Evolutionary conservation across 2,329 filamentous ascomycete species (phyloP).

Genomic region (Fusarium dimerum): DNA sequence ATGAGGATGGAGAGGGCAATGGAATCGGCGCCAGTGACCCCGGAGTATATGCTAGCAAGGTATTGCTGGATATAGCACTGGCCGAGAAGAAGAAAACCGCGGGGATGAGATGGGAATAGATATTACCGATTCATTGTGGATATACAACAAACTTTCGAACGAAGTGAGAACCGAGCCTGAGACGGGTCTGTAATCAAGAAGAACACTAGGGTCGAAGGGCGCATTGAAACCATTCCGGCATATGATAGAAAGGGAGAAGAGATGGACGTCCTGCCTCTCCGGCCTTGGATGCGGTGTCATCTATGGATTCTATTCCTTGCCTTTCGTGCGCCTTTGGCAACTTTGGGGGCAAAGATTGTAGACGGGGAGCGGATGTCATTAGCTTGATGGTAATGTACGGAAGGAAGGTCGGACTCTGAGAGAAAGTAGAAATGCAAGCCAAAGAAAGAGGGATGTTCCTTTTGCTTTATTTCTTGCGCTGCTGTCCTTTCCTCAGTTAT

Average conservation of each 20-base stretch:
- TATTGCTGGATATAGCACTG: constrained; percentile 26
- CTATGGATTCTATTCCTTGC: constrained; percentile 15
- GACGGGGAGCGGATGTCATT: too few relatives aligned
- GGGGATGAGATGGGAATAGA: constrained; percentile 43
- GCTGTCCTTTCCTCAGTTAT: too few relatives aligned
- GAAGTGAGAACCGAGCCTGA: constrained; percentile 38
- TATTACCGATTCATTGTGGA: constrained; percentile 38
- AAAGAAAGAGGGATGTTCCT: too few relatives aligned
- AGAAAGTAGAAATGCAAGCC: too few relatives aligned
- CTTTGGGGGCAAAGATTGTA: too few relatives aligned
- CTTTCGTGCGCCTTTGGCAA: constrained; percentile 8
- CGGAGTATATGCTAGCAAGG: constrained; percentile 21
- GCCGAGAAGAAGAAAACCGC: constrained; percentile 34
- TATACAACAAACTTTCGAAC: constrained; percentile 41
- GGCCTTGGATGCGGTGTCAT: constrained; percentile 9
- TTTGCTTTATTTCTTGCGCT: too few relatives aligned
- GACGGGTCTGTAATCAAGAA: constrained; percentile 41
- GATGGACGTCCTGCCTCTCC: constrained; percentile 13
- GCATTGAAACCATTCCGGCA: constrained; percentile 25
- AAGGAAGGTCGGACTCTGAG: too few relatives aligned
- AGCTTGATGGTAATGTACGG: too few relatives aligned
- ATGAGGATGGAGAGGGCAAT: constrained; percentile 24
- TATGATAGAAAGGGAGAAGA: constrained; percentile 24
- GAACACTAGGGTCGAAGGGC: constrained; percentile 18
- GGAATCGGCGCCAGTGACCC: constrained; percentile 16